Evolutionary conservation across 169 alveolate genomes (phyloP).

Genomic region (Plasmodium berghei): DNA sequence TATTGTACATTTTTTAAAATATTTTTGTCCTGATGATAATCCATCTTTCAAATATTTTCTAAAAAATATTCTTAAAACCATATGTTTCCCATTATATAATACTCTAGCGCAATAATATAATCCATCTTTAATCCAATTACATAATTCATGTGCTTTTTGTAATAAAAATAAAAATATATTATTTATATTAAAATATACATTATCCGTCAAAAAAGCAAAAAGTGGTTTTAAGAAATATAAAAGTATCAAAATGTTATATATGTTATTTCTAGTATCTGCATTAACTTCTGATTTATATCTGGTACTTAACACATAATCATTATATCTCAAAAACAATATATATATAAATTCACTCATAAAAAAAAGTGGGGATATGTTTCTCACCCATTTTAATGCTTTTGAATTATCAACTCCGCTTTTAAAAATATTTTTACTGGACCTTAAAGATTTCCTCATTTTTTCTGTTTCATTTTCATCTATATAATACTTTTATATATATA

Average conservation of each 20-base stretch:
- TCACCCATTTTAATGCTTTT: conserved; percentile 28
- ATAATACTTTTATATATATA: conserved; percentile 5
- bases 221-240: conserved; percentile 53
- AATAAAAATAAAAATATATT: conserved; percentile 33
- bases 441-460: conserved; percentile 54
- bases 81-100: conserved; percentile 36
- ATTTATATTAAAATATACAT: conserved; percentile 69
- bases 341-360: conserved; percentile 70
- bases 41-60: conserved; percentile 59
- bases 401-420: conserved; percentile 48
- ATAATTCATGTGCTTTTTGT: conserved; percentile 20
- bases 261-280: conserved; percentile 42
- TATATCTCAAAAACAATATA: conserved; percentile 63
- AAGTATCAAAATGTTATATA: conserved; percentile 59
- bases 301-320: conserved; percentile 63
- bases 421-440: conserved; percentile 38
- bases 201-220: conserved; percentile 69
- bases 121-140: conserved; percentile 13
- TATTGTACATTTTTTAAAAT: conserved; percentile 21
- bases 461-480: conserved; percentile 45
- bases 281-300: conserved; percentile 31
- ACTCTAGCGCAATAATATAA: conserved; percentile 19
- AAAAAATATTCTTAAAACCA: conserved; percentile 34
- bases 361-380: conserved; percentile 61
- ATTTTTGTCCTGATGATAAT: conserved; percentile 20